Base-by-base conservation (phyloP, 163 green algal genomes). In the Botryococcus braunii region DNA sequence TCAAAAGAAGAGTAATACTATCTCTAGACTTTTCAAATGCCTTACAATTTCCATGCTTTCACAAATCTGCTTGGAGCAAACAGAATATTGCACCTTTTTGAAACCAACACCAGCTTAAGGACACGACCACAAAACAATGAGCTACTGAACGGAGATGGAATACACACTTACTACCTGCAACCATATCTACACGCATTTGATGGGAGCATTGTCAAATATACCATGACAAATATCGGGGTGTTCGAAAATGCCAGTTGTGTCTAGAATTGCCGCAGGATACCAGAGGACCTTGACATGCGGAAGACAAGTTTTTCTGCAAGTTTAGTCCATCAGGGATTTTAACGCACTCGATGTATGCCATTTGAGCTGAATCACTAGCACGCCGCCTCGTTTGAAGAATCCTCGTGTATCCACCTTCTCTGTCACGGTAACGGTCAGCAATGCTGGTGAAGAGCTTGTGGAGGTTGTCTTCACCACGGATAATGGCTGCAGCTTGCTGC, bases 311-410 rank as follows among this genome's bases (percentile, higher is more conserved):
- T 27, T 13, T 25, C 13, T 25, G 9, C 50, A 60, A 17, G 50
- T 9, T 9, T 60, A 60, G 17, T 60, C 50, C 35, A 48, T 11
- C 17, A 55, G 59, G 34, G 23, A 66, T 11, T 7, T 25, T 21
- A 46, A 35, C 46, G 74, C 67, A 94, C 82, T 97, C 91, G 36
- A 97, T 91, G 72, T 86, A 91, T 0, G 91, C 91, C 77, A 96
- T 89, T 36, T 85, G 77, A 32, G 89, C 88, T 9, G 83, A 78
- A 61, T 97, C 91, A 25, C 81, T 77, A 4, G 80, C 50, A 6
- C 92, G 74, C 48, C 76, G 70, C 5, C 86, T 65, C 0, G 83
- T 83, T 13, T 79, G 80, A 41, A 96, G 64, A 0, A 97, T 73
- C 5, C 91, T 75, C 0, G 89, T 95, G 79, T 96, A 97, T 46